Evolutionary conservation across 2,329 filamentous ascomycete genomes (phyloP).

Genomic region (Cladophialophora immunda): DNA sequence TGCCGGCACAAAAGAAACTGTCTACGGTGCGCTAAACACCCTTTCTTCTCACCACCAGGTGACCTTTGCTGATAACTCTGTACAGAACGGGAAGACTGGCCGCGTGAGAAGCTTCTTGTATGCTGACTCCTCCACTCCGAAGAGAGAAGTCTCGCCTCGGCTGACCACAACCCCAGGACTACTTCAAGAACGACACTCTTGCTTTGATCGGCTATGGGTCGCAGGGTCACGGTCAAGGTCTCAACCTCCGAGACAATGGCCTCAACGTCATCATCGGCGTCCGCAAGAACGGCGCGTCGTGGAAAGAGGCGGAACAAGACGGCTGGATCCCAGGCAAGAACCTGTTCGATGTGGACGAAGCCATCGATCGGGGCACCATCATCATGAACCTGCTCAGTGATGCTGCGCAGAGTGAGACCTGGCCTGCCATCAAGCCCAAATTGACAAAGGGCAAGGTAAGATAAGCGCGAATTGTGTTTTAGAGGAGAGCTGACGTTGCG

Average conservation of each 20-base stretch:
- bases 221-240: slow-evolving; percentile 97
- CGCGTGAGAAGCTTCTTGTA: slow-evolving; percentile 95
- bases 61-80: slow-evolving; percentile 4
- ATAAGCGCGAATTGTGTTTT: background rate
- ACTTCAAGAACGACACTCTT: slow-evolving; percentile 99
- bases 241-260: slow-evolving; percentile 99
- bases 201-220: slow-evolving; percentile 98
- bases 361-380: slow-evolving; percentile 90
- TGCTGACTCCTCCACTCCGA: slow-evolving; percentile 52
- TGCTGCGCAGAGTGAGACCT: slow-evolving; percentile 98
- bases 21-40: slow-evolving; percentile 74
- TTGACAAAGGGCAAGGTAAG: slow-evolving; percentile 96
- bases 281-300: slow-evolving; percentile 96
- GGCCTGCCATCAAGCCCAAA: slow-evolving; percentile 97
- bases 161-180: slow-evolving; percentile 69
- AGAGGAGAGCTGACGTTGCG: background rate
- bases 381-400: slow-evolving; percentile 99
- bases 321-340: slow-evolving; percentile 99
- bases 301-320: slow-evolving; percentile 96
- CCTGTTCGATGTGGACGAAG: slow-evolving; percentile 97
- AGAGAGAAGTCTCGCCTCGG: background rate
- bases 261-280: slow-evolving; percentile 99
- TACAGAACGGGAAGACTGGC: slow-evolving; percentile 96
- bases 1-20: slow-evolving; percentile 90
- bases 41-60: slow-evolving; percentile 9